Base-by-base conservation (phyloP, 164 flowering plant species). In the Paratinospora sagittata region DNA sequence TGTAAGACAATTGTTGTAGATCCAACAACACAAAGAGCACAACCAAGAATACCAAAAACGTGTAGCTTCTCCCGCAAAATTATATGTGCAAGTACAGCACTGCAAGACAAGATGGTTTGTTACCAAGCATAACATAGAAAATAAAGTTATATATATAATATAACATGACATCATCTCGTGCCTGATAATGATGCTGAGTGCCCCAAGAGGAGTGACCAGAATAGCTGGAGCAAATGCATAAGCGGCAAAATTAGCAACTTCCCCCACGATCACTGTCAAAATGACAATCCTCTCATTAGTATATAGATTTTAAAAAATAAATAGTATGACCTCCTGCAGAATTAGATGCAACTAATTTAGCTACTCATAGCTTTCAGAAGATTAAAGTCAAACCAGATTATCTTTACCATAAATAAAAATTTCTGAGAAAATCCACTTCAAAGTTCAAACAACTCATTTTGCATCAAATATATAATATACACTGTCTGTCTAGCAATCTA, bases 151-250 rank as follows among this genome's bases (percentile, higher is more conserved):
- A 57, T 2, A 47, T n/a, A 65, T 1, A 27, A 39, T 0, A 26
- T 3, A 43, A 26, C 16, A 61, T 17, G 49, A 36, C 17, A 62
- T 47, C 70, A 19, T 33, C 66, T 73, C 85, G 63, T 85, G 80
- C 97, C 97, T 92, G 86, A 92, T 88, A 74, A 92, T 92, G 71
- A 92, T 92, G 84, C 97, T 92, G 76, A 92, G 88, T 49, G 97
- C 95, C 74, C 97, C 97, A 74, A 92, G 93, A 67, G 95, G 95
- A 74, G 95, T 92, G 74, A 92, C 97, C 70, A 92, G 75, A 77
- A 92, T 86, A 77, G 97, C 97, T 68, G 95, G 97, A 14, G 97
- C 92, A 84, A 92, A 92, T 77, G 95, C 97, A 86, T 92, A 92
- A 37, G 97, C 97, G 21, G 96, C 96, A 84, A 92, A 92, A 74